Evolutionary conservation across 805 yeast species (phyloP).

Genomic region (Kazachstania psychrophila): DNA sequence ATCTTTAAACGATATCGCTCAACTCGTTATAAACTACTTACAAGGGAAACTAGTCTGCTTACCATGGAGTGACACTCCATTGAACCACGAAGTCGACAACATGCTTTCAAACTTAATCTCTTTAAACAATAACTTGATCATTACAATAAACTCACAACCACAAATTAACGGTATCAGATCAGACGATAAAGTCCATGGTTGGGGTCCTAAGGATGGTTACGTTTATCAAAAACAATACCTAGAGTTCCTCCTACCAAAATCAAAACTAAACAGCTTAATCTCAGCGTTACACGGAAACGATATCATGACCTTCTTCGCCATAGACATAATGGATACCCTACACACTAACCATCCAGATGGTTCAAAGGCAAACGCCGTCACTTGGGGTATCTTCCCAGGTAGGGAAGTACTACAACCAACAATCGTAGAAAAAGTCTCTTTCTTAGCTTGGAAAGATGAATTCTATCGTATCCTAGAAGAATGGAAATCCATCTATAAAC

Average conservation of each 20-base stretch:
- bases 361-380: conserved; percentile 79
- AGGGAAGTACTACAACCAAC: conserved; percentile 93
- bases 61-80: conserved; percentile 94
- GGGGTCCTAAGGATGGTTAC: conserved; percentile 93
- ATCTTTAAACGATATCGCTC: conserved; percentile 47
- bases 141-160: conserved; percentile 93
- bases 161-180: conserved; percentile 73
- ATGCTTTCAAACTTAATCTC: conserved; percentile 50
- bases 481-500: conserved; percentile 55
- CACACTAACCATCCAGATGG: conserved; percentile 62
- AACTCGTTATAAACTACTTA: conserved; percentile 59
- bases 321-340: conserved; percentile 47
- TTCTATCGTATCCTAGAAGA: conserved; percentile 74
- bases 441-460: conserved; percentile 96
- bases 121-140: conserved; percentile 58
- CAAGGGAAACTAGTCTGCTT: conserved; percentile 61
- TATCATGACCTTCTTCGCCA: conserved; percentile 70
- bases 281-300: conserved; percentile 35
- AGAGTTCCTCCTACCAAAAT: conserved; percentile 69
- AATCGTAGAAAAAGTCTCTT: conserved; percentile 83
- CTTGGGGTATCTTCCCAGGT: conserved; percentile 98
- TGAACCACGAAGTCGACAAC: conserved; percentile 62
- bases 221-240: conserved; percentile 91
- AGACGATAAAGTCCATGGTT: conserved; percentile 64
- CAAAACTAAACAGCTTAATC: conserved; percentile 13